phyloP scores from a whole-genome alignment of 306 rosid species.

The Argentina anserina region DNA sequence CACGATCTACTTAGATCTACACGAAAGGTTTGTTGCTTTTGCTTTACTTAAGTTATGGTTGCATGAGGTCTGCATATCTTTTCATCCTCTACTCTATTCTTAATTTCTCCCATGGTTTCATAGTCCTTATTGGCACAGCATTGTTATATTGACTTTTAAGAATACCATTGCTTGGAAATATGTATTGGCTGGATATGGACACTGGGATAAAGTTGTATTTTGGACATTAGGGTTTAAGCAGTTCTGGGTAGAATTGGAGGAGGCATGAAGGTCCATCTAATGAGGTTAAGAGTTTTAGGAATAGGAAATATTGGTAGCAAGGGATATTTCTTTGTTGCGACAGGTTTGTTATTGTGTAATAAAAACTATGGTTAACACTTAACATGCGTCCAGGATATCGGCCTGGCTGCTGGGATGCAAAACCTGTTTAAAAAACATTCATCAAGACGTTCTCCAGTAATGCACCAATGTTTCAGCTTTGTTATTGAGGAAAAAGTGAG shows the following conservation, averaged over 20 bases:
- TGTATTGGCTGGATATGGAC: not conserved
- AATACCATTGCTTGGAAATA: not conserved
- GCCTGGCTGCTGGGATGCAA: not conserved
- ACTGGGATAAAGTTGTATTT: not conserved
- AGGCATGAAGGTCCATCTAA: not conserved
- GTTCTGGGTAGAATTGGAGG: not conserved
- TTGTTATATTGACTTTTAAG: not conserved
- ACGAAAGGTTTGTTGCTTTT: conserved; percentile 63
- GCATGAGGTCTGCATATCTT: conserved; percentile 18
- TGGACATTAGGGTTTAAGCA: not conserved
- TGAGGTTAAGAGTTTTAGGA: not conserved
- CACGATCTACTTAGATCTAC: conserved; percentile 49
- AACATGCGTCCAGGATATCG: no score
- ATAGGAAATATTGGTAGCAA: not conserved
- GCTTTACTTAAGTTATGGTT: conserved; percentile 23
- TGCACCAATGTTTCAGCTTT: not conserved
- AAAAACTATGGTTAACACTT: not conserved
- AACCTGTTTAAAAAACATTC: not conserved
- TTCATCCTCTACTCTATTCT: not conserved
- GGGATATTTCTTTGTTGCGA: not conserved
- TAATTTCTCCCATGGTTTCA: not conserved
- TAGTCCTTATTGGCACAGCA: conserved; percentile 1
- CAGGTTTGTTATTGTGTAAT: not conserved
- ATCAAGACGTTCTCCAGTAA: not conserved
- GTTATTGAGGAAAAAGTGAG: not conserved